Evolutionary conservation across 2,329 filamentous ascomycete genomes (phyloP).

Genomic region (Fusarium incarnatum): DNA sequence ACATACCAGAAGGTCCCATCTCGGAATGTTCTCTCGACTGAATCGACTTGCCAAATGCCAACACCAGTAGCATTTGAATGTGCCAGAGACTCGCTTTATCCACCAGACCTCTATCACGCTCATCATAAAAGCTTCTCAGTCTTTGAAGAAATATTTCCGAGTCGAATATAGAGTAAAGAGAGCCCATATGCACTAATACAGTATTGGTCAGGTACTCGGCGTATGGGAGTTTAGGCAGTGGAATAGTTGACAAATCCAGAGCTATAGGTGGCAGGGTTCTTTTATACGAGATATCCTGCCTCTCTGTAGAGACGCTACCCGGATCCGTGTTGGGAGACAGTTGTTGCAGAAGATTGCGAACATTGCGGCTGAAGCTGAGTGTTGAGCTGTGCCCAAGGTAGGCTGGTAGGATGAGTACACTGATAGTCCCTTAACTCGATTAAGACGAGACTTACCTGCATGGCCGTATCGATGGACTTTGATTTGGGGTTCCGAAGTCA

Average conservation of each 20-base stretch:
- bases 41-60: conserved; percentile 37
- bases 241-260: conserved; percentile 24
- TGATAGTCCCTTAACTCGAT: rapidly evolving
- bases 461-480: conserved; percentile 39
- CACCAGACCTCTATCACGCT: background rate
- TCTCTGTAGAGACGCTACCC: conserved; percentile 25
- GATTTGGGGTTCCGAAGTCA: conserved; percentile 35
- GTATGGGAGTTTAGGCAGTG: conserved; percentile 30
- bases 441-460: conserved; percentile 6
- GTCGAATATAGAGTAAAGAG: conserved; percentile 34
- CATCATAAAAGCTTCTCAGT: conserved; percentile 26
- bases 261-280: conserved; percentile 24
- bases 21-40: conserved; percentile 37
- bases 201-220: conserved; percentile 37
- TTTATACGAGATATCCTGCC: conserved; percentile 32
- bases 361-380: conserved; percentile 36
- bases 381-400: conserved; percentile 40
- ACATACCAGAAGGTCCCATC: conserved; percentile 34
- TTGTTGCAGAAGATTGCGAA: conserved; percentile 36
- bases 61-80: conserved; percentile 36
- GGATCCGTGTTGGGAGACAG: conserved; percentile 26
- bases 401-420: conserved; percentile 13
- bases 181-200: conserved; percentile 32
- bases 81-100: conserved; percentile 29
- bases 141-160: conserved; percentile 11